Percentiles rank a stretch among this genome's conserved stretches.
These are phyloP conservation scores for Fagopyrum homotropicum DNA, from an alignment of 148 eudicot species.

Conservation along the genomic window DNA sequence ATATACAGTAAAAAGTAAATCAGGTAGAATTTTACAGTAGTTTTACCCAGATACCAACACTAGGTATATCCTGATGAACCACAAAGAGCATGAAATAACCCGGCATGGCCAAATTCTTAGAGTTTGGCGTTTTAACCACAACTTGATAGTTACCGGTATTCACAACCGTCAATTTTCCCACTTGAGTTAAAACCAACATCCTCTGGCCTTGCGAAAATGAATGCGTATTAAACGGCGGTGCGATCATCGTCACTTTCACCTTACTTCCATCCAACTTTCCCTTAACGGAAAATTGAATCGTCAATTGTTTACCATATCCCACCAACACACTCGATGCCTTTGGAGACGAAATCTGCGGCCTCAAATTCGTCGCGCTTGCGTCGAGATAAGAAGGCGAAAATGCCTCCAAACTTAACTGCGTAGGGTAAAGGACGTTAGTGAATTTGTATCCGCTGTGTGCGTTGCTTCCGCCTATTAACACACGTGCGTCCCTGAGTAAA, in stretches of 20 bases:
- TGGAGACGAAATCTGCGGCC: conserved; percentile 42
- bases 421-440: conserved; percentile 46
- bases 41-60: conserved; percentile 61
- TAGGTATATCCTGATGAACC: conserved; percentile 27
- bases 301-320: conserved; percentile 20
- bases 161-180: background rate
- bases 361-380: conserved; percentile 4
- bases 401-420: conserved; percentile 56
- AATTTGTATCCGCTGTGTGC: conserved; percentile 46
- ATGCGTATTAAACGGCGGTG: conserved; percentile 74
- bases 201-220: conserved; percentile 72
- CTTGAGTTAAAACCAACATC: conserved; percentile 26
- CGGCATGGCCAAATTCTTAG: conserved; percentile 19
- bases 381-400: conserved; percentile 62
- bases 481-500: conserved; percentile 59
- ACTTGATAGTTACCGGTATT: conserved; percentile 8
- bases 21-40: conserved; percentile 18
- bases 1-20: background rate
- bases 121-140: conserved; percentile 9
- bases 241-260: conserved; percentile 45
- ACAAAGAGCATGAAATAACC: conserved; percentile 29
- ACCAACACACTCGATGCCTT: conserved; percentile 15
- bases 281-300: conserved; percentile 21
- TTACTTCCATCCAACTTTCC: conserved; percentile 18
- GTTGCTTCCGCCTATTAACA: conserved; percentile 71